phyloP scores from a whole-genome alignment of 192 early-diverging fungal species.

The Thamnidium elegans region DNA sequence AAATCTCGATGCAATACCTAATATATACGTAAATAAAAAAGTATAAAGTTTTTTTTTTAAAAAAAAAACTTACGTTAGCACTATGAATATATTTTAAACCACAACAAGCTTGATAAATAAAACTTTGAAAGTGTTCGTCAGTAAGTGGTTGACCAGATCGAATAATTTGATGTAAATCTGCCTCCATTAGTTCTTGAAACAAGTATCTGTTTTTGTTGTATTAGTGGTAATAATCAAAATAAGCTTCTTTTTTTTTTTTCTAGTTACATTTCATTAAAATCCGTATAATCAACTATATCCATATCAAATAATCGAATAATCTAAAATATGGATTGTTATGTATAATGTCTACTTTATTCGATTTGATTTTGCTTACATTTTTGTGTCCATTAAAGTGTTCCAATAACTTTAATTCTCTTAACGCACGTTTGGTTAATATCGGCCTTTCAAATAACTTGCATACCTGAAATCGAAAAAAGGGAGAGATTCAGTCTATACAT shows the following conservation, averaged over 20 bases:
- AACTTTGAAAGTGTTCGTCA: slow-evolving; percentile 90
- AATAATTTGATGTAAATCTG: slow-evolving; percentile 89
- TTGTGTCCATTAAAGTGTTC: slow-evolving; percentile 90
- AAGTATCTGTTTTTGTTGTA: slow-evolving; percentile 36
- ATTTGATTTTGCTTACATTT: slow-evolving; percentile 59
- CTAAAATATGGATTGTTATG: slow-evolving; percentile 32
- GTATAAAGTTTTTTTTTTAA: neutral
- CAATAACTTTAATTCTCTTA: slow-evolving; percentile 89
- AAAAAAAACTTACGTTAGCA: slow-evolving; percentile 50
- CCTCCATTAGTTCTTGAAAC: slow-evolving; percentile 81
- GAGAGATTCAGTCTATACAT: neutral
- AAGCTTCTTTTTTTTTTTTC: neutral
- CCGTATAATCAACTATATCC: slow-evolving; percentile 64
- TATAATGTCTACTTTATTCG: neutral
- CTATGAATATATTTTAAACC: slow-evolving; percentile 94
- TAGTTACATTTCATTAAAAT: slow-evolving; percentile 78
- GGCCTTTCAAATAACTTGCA: slow-evolving; percentile 78
- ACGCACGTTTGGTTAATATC: slow-evolving; percentile 80
- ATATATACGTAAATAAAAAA: neutral
- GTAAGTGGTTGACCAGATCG: slow-evolving; percentile 72
- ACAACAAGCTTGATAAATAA: slow-evolving; percentile 84
- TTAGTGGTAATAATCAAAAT: slow-evolving; percentile 5
- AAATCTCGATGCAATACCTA: slow-evolving; percentile 83
- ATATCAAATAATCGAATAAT: slow-evolving; percentile 78
- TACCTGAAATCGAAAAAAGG: slow-evolving; percentile 31